Conservation (phyloP, 2,329 filamentous ascomycete species). For the Aspergillus fumigatus region DNA sequence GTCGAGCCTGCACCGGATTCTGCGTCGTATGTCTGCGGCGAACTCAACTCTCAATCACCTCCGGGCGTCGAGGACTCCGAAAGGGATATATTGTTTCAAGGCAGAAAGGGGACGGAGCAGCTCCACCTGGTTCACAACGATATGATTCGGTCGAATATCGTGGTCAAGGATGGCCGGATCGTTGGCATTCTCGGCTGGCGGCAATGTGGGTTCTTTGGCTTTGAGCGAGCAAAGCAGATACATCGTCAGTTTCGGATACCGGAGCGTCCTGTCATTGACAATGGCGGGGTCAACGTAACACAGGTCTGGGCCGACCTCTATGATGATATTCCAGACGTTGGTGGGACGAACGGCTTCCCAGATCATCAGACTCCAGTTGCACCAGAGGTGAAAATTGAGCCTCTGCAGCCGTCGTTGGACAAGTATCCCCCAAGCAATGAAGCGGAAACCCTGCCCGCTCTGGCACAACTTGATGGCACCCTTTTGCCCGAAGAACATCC, state of each 20-base stretch:
- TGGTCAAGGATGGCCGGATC: slow-evolving; percentile 33
- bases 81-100: slow-evolving; percentile 29
- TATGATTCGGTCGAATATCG: slow-evolving; percentile 33
- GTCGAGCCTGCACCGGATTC: slow-evolving; percentile 22
- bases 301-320: slow-evolving; percentile 36
- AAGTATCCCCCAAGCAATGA: slow-evolving; percentile 25
- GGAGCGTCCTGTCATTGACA: slow-evolving; percentile 8
- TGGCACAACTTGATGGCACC: slow-evolving; percentile 23
- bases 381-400: slow-evolving; percentile 34
- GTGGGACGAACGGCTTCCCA: slow-evolving; percentile 8
- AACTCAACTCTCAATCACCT: slow-evolving; percentile 26
- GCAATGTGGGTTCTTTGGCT: slow-evolving; percentile 38
- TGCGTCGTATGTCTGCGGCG: slow-evolving; percentile 32
- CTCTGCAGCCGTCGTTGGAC: slow-evolving; percentile 24
- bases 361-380: slow-evolving; percentile 15
- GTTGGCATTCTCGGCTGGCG: slow-evolving; percentile 39
- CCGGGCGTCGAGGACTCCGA: slow-evolving; percentile 23
- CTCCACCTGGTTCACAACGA: slow-evolving; percentile 36
- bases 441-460: slow-evolving; percentile 20
- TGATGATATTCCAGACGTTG: slow-evolving; percentile 18
- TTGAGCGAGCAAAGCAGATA: slow-evolving; percentile 28
- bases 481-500: slow-evolving; percentile 24
- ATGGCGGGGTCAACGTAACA: slow-evolving; percentile 12
- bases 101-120: slow-evolving; percentile 21
- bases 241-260: slow-evolving; percentile 30